Base-by-base conservation (phyloP, 192 early-diverging fungal genomes). In the Coemansia erecta region DNA sequence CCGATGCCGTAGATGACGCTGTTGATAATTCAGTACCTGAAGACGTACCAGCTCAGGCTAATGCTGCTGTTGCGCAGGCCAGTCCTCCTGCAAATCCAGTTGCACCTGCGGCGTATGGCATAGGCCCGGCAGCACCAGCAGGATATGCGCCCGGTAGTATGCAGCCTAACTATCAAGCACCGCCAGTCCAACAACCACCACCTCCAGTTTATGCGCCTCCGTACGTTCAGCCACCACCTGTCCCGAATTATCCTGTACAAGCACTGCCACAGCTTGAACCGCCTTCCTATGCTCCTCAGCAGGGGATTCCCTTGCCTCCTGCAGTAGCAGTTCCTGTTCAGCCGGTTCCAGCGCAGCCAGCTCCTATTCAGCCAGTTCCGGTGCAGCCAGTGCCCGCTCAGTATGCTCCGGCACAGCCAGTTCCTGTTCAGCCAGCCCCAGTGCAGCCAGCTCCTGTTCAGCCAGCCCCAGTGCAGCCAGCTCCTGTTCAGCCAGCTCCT, bases 1-100 rank as follows among this genome's bases (percentile, higher is more conserved):
- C 55, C 24, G 56, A 47, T 43, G 60, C 37, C 8, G 45, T 35
- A 1, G 47, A 39, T 21, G 57, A 45, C 18, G 46, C 55, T 46
- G 51, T 18, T n/a, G 40, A 2, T 9, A 40, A 6, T 13, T 24
- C 35, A 14, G 58, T 18, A 35, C 9, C 24, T 21, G 48, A 61
- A 5, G 58, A 39, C 15, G 23, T 18, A 10, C 17, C 52, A 47
- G 31, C 46, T 18, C 49, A 24, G 4, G 39, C 50, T 31, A 49
- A 35, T 2, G 33, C 33, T n/a, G 53, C 33, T 37, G 44, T 7
- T 4, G 22, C 37, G 10, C 37, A 43, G n/a, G 12, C 7, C 28
- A 31, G 7, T 31, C 28, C 23, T 44, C 47, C 23, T 33, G 18
- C 13, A 8, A 55, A 55, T 23, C 53, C 62, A 13, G 53, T 26